Evolutionary conservation across 495 filamentous ascomycete genomes (phyloP).

Genomic region (Hypomontagnella monticulosa): DNA sequence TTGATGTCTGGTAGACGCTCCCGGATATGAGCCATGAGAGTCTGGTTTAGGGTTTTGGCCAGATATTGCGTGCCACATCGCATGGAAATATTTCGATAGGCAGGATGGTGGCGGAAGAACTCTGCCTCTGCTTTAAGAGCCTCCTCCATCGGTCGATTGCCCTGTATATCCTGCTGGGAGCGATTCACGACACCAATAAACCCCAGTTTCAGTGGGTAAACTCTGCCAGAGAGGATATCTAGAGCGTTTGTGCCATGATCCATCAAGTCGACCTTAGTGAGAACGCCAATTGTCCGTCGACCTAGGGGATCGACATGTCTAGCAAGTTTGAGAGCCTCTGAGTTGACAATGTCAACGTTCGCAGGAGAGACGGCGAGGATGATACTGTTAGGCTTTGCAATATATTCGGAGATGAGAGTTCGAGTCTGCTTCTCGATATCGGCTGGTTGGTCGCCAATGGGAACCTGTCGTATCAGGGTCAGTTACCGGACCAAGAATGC

Average conservation of each 20-base stretch:
- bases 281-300: slow-evolving; percentile 92
- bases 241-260: slow-evolving; percentile 98
- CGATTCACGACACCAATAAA: slow-evolving; percentile 99
- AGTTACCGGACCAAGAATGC: slow-evolving; percentile 9
- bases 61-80: slow-evolving; percentile 95
- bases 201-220: slow-evolving; percentile 96
- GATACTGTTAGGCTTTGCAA: slow-evolving; percentile 98
- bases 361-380: slow-evolving; percentile 96
- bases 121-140: slow-evolving; percentile 90
- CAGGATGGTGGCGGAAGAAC: slow-evolving; percentile 96
- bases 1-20: slow-evolving; percentile 98
- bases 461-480: slow-evolving; percentile 64
- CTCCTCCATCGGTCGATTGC: slow-evolving; percentile 88
- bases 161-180: slow-evolving; percentile 98
- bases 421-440: slow-evolving; percentile 99
- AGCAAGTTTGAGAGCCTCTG: slow-evolving; percentile 95
- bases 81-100: slow-evolving; percentile 94
- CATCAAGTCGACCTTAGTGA: slow-evolving; percentile 98
- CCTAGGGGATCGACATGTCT: slow-evolving; percentile 97
- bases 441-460: slow-evolving; percentile 96
- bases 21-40: slow-evolving; percentile 95
- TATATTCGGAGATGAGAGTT: slow-evolving; percentile 97
- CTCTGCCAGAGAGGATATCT: slow-evolving; percentile 93
- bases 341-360: slow-evolving; percentile 98
- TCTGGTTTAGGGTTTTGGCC: slow-evolving; percentile 93